Evolutionary conservation across 2,329 filamentous ascomycete genomes (phyloP).

Genomic region (Nemania sp.): DNA sequence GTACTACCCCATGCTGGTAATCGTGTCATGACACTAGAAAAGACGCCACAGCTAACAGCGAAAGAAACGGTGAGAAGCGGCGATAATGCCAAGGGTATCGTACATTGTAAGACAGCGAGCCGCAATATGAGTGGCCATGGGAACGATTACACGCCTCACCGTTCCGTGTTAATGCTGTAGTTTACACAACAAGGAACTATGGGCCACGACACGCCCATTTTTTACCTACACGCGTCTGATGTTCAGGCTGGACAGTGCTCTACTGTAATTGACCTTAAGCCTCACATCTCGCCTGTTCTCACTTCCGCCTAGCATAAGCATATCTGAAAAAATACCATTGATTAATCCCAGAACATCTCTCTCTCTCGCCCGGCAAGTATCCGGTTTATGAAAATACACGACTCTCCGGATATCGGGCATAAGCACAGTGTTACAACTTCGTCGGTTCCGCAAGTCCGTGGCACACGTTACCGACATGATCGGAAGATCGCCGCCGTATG

Average conservation of each 20-base stretch:
- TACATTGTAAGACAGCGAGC: slow-evolving; percentile 5
- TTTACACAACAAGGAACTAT: no score
- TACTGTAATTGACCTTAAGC: no score
- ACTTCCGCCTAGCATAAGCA: no score
- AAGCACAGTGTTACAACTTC: slow-evolving; percentile 7
- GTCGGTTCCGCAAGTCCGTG: slow-evolving; percentile 10
- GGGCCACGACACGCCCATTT: no score
- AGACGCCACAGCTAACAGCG: not conserved
- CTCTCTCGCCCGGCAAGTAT: not conserved
- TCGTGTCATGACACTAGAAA: slow-evolving; percentile 6
- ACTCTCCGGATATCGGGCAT: slow-evolving; percentile 3
- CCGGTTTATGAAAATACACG: not conserved
- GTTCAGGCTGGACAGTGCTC: no score
- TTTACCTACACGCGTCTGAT: no score
- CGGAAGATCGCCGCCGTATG: slow-evolving; percentile 15
- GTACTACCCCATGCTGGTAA: slow-evolving; percentile 12
- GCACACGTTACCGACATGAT: slow-evolving; percentile 15
- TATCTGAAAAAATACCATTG: no score
- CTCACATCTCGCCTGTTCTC: not conserved
- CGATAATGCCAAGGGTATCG: not conserved
- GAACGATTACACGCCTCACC: not conserved
- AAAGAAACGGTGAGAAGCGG: slow-evolving; percentile 13
- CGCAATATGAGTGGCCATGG: slow-evolving; percentile 7
- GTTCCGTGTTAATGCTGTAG: no score
- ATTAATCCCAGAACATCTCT: no score